phyloP scores from a whole-genome alignment of 805 yeast species.

The Lipomyces starkeyi region DNA sequence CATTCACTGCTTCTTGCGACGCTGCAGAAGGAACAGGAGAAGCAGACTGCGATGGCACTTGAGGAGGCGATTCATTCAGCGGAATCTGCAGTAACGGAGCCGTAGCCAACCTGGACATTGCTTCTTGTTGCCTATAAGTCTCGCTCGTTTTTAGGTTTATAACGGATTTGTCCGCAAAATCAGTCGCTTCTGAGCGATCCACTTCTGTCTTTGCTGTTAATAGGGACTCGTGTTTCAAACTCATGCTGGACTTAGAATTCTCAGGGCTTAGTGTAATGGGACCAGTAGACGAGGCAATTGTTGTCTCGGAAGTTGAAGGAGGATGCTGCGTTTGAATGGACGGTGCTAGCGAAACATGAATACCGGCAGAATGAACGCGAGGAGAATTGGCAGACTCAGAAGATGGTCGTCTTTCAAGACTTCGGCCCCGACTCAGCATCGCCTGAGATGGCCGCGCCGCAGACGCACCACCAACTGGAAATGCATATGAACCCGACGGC shows the following conservation, averaged over 20 bases:
- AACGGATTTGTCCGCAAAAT: neutral
- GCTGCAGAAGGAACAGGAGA: slow-evolving; percentile 8
- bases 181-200: neutral
- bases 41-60: slow-evolving; percentile 1
- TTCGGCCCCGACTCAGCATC: too few species aligned
- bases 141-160: neutral
- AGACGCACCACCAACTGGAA: neutral
- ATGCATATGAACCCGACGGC: slow-evolving; percentile 7
- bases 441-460: too few species aligned
- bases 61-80: neutral
- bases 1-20: neutral
- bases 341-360: neutral
- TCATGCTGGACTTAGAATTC: neutral
- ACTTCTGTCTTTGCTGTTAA: neutral
- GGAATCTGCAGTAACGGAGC: neutral
- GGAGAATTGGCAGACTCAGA: too few species aligned
- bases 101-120: neutral
- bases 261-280: neutral
- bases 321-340: neutral
- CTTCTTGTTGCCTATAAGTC: neutral
- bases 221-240: neutral
- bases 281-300: neutral
- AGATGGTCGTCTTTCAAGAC: too few species aligned
- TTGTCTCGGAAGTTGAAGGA: neutral
- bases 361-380: neutral